Percentiles rank a stretch among this genome's conserved stretches.
Conservation (phyloP, 176 grass and related monocot genomes). For the Oryza longistaminata region DNA sequence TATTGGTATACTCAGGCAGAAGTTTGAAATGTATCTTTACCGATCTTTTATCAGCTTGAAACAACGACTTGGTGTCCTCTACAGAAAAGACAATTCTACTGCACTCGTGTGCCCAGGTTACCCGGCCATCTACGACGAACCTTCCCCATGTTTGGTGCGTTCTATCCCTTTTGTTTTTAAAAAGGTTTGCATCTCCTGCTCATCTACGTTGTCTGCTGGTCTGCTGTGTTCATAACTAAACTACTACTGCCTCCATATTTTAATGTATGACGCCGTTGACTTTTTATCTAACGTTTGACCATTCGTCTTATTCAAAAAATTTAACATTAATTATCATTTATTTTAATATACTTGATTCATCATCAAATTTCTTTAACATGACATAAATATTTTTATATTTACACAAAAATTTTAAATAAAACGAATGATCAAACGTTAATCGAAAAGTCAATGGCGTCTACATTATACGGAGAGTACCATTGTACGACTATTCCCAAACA, state of each 20-base stretch:
- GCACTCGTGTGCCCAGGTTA: not conserved
- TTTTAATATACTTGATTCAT: too few species aligned
- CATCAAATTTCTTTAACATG: too few species aligned
- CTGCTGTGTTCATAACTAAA: not conserved
- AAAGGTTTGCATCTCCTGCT: not conserved
- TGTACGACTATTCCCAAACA: not conserved
- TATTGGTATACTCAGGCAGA: not conserved
- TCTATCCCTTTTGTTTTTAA: not conserved
- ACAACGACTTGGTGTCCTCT: not conserved
- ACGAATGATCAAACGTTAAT: too few species aligned
- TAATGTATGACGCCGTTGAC: too few species aligned
- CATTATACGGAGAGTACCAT: too few species aligned
- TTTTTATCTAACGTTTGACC: too few species aligned
- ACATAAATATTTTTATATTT: too few species aligned
- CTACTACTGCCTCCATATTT: too few species aligned
- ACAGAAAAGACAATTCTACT: not conserved
- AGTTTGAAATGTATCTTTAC: not conserved
- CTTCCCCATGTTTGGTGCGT: not conserved
- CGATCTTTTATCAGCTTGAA: not conserved
- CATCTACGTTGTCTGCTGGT: not conserved
- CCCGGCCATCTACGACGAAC: not conserved
- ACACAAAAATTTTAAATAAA: too few species aligned
- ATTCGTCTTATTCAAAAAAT: too few species aligned
- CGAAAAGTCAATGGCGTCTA: too few species aligned
- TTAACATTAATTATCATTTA: too few species aligned